Conservation (phyloP, 345 rosid genomes). For the Aethionema arabicum region DNA sequence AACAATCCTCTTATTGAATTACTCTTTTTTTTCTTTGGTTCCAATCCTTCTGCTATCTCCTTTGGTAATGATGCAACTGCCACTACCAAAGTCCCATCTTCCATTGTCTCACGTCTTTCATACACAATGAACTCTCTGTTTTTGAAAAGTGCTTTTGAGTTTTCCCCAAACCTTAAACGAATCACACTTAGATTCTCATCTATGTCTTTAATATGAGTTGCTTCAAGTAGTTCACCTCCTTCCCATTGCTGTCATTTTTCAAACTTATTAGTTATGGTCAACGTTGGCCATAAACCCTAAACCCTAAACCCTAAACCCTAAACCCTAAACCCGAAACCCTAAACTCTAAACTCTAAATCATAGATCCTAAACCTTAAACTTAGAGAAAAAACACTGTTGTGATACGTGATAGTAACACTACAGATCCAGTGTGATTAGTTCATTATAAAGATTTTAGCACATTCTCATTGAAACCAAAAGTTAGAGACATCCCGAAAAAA, state of each 20-base stretch:
- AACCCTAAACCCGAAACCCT: background rate
- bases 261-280: background rate
- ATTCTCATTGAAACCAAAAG: no score
- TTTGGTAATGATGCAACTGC: slow-evolving; percentile 81
- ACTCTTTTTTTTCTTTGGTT: slow-evolving; percentile 51
- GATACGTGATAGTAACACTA: no score
- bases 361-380: background rate
- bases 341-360: no score
- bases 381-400: background rate
- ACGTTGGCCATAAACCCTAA: no score
- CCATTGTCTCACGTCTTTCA: slow-evolving; percentile 77
- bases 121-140: slow-evolving; percentile 83
- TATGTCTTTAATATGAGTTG: slow-evolving; percentile 58
- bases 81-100: slow-evolving; percentile 80
- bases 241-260: slow-evolving; percentile 73
- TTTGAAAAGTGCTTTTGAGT: slow-evolving; percentile 67
- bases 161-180: slow-evolving; percentile 62
- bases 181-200: slow-evolving; percentile 76
- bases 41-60: slow-evolving; percentile 75
- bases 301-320: no score
- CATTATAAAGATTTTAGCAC: no score
- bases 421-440: no score
- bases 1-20: slow-evolving; percentile 62
- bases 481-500: no score
- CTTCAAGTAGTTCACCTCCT: slow-evolving; percentile 67